Base-by-base conservation (phyloP, 106 monocot genomes). In the Dioscorea alata region DNA sequence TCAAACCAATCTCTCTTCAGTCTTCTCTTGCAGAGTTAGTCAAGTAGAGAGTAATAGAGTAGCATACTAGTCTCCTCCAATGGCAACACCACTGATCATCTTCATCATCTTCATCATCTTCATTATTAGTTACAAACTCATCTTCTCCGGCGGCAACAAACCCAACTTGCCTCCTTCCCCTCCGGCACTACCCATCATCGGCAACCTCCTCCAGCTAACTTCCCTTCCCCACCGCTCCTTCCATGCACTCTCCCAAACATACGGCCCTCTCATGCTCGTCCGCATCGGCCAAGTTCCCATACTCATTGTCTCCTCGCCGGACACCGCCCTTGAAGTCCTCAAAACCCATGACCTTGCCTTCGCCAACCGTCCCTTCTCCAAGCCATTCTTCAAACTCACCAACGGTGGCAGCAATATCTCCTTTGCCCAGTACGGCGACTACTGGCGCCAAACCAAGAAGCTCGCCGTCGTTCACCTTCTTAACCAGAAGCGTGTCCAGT, bases 201-300 rank as follows among this genome's bases (percentile, higher is more conserved):
- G 84, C 8, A 67, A 80, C 80, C 73, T 85, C 66, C 84, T 65
- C 73, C 80, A 71, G 50, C 48, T 85, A 1, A 74, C 76, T 48
- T 14, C 73, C n/a, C 72, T 71, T 33, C 71, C 73, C 13, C 85
- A 80, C 49, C 65, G 61, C 35, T 80, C 77, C 48, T 74, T 85
- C 66, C 34, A 4, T 8, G 4, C 68, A 61, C 76, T 85, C 51
- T 34, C 77, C 50, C 4, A 49, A 10, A 62, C 34, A 1, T 25
- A 81, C 48, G 77, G 77, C 57, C 74, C 70, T 50, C 33, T 85
- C 57, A 70, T 85, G 73, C 56, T 71, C 49, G 49, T 85, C 60
- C 70, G 25, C 20, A 18, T 85, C 24, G 81, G 85, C 53, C 35
- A 16, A 12, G 49, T 59, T 4, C 85, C 70, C 15, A 70, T 59